Percentiles rank a stretch among this genome's conserved stretches.
Conservation (phyloP, 495 filamentous ascomycete genomes). For the Hypoxylon crocopeplum region DNA sequence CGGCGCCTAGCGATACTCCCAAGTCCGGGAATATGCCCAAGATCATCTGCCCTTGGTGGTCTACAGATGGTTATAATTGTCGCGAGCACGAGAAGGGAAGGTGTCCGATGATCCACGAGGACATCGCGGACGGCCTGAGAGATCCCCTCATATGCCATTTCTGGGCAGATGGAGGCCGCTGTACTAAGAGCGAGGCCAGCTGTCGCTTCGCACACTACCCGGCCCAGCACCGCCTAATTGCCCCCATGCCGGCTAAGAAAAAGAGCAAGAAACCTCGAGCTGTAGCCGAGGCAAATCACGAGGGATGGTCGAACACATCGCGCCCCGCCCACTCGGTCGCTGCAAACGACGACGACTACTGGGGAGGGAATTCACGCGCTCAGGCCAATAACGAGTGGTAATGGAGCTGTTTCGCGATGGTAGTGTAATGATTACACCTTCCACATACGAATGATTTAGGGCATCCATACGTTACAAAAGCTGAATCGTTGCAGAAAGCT, state of each 20-base stretch:
- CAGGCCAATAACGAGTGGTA: background rate
- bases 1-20: background rate
- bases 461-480: too few relatives aligned
- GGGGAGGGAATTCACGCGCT: background rate
- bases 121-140: conserved; percentile 8
- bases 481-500: too few relatives aligned
- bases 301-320: background rate
- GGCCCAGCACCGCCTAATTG: conserved; percentile 2
- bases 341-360: background rate
- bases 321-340: too few relatives aligned
- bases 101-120: conserved; percentile 13
- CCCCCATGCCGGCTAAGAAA: conserved; percentile 18
- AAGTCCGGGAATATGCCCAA: background rate
- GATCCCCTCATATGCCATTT: conserved; percentile 27
- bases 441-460: too few relatives aligned
- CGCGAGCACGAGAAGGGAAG: conserved; percentile 5
- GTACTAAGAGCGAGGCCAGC: conserved; percentile 3
- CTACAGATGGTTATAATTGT: conserved; percentile 2
- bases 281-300: background rate
- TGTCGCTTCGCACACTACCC: conserved; percentile 25
- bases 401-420: too few relatives aligned
- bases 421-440: too few relatives aligned
- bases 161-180: conserved; percentile 17
- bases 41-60: conserved; percentile 34
- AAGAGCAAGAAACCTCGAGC: background rate